Base-by-base conservation (phyloP, 768 basidiomycete species). In the Favolaschia claudopus region DNA sequence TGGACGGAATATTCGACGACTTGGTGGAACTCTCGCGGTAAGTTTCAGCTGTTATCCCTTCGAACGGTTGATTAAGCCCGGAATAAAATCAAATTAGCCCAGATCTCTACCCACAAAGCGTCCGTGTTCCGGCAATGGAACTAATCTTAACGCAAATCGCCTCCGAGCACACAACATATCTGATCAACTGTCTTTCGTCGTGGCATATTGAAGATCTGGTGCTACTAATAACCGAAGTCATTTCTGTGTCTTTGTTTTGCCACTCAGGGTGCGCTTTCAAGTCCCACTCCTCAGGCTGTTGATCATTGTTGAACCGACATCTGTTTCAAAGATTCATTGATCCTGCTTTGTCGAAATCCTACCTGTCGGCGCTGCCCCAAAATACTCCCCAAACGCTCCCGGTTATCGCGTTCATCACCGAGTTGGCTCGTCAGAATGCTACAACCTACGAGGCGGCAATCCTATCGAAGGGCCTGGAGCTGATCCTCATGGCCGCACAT, bases 11-110 rank as follows among this genome's bases (percentile, higher is more conserved):
- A 47, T 70, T 71, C 19, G 66, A 68, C 37, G 72, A 71, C 52
- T 40, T 73, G n/a, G 36, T 73, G 25, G 72, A 73, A 37, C 51
- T 73, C 31, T 67, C 67, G 17, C 65, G 71, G 69, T 69, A 28
- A 36, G 62, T 48, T 14, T 29, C 12, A 15, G 27, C 28, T 3
- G 31, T 24, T 25, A 22, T 13, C 22, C 13, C 3, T 31, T 40
- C 25, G 14, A 15, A 25, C 25, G 19, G 14, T 34, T 36, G 24
- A 15, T 29, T 14, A 5, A 7, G 28, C 31, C 4, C 20, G 39
- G 48, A 25, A 7, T 3, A 40, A 20, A 31, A 19, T 45, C 29
- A 60, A 33, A 15, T 12, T 13, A 66, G 68, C 13, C 55, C 57
- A 10, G 68, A 60, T 14, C 49, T 67, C 24, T 69, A 69, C 32